Conservation (phyloP, 106 monocot species). For the Chionographis japonica region DNA sequence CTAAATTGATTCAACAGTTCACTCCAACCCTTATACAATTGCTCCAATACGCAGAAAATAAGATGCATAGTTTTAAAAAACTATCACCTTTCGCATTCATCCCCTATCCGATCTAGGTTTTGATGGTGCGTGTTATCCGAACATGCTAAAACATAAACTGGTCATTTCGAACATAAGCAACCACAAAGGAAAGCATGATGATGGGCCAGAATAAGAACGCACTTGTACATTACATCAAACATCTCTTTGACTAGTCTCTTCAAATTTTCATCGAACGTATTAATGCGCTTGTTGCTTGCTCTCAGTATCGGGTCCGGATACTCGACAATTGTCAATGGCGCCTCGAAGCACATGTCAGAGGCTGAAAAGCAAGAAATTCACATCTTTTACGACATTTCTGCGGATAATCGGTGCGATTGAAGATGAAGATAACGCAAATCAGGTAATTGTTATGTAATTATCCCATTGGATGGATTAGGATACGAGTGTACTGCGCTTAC, state of each 20-base stretch:
- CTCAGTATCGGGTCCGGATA: conserved; percentile 87
- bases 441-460: too few species aligned
- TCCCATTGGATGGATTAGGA: background rate
- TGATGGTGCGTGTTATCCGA: too few species aligned
- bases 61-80: too few species aligned
- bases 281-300: conserved; percentile 82
- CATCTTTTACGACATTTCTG: background rate
- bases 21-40: too few species aligned
- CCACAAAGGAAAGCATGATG: background rate
- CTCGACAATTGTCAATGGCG: conserved; percentile 77
- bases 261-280: conserved; percentile 74
- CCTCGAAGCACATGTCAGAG: conserved; percentile 52
- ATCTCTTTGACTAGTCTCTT: conserved; percentile 71
- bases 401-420: background rate
- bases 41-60: too few species aligned
- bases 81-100: too few species aligned
- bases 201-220: conserved; percentile 8
- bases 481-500: background rate
- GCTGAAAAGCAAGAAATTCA: conserved; percentile 27
- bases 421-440: background rate
- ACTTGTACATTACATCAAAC: conserved; percentile 99
- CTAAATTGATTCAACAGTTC: too few species aligned
- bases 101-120: too few species aligned
- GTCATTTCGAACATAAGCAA: too few species aligned
- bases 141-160: too few species aligned